Base-by-base conservation (phyloP, 495 filamentous ascomycete genomes). In the Aspergillus olivimuriae region DNA sequence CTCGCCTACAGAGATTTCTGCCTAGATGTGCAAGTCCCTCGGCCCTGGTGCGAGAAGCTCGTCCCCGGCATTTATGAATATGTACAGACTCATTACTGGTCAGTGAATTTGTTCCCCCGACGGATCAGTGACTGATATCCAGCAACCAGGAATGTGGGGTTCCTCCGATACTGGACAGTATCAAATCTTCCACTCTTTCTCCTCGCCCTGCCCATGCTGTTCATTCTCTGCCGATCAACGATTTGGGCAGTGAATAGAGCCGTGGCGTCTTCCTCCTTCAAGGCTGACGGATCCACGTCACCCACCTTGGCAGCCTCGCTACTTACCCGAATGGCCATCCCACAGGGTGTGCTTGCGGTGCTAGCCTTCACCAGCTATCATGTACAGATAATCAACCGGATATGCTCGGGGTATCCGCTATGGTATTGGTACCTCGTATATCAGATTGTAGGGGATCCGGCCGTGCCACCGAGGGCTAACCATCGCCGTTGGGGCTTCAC, bases 61-160 rank as follows among this genome's bases (percentile, higher is more conserved):
- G 18, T 88, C 15, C 92, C 94, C 12, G 95, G 88, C 61, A 87
- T 97, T 31, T 98, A 94, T 62, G 68, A 78, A 16, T 98, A 82
- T 70, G 94, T 96, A 10, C 94, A 98, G 55, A 69, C 65, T 31
- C 70, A 85, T 41, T 95, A 98, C 60, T 98, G 94, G 92, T 94
- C 77, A 51, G 77, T 53, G 4, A 19, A 12, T 23, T 23, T 19
- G n/a, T 2, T 26, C 17, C 9, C 18, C 19, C 23, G 6, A 22
- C 4, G 7, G 30, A 3, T 24, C 11, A 24, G 33, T 28, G 21
- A 39, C 34, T 11, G 17, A 46, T 65, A 38, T 62, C 32, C n/a
- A n/a, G 16, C 12, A 6, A 42, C 17, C 36, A 95, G 90, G 90
- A 78, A 88, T 52, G 78, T 82, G 40, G 94, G 92, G 0, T 82